Percentiles rank a stretch among this genome's conserved stretches.
phyloP scores from a whole-genome alignment of 2,329 filamentous ascomycete genomes.

The Pseudonectria buxi region DNA sequence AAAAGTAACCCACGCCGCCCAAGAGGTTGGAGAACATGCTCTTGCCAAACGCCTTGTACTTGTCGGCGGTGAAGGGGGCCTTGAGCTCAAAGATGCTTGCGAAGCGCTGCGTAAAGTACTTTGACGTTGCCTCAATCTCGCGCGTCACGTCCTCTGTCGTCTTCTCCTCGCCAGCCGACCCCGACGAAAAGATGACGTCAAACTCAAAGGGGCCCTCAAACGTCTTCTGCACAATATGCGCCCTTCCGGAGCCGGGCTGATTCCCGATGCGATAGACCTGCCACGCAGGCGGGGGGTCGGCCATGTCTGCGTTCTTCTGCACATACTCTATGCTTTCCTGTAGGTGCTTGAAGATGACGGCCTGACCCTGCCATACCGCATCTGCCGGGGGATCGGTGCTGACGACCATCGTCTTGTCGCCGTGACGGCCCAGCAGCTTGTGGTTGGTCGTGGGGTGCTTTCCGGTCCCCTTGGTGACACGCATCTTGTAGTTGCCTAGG shows the following conservation, averaged over 20 bases:
- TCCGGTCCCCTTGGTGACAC: conserved; percentile 64
- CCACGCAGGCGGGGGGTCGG: conserved; percentile 74
- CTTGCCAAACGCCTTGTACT: conserved; percentile 74
- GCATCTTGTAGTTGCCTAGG: conserved; percentile 74
- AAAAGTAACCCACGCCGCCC: conserved; percentile 92
- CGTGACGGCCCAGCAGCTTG: conserved; percentile 60
- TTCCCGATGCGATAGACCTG: conserved; percentile 77
- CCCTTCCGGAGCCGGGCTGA: conserved; percentile 63
- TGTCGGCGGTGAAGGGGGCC: conserved; percentile 64
- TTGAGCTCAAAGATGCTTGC: conserved; percentile 58
- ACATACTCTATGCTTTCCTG: conserved; percentile 44
- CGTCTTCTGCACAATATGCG: conserved; percentile 84
- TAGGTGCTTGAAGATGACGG: conserved; percentile 48
- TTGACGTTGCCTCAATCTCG: conserved; percentile 59
- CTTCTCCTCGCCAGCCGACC: conserved; percentile 52
- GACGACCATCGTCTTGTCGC: conserved; percentile 69
- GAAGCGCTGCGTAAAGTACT: conserved; percentile 70
- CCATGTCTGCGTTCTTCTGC: conserved; percentile 41
- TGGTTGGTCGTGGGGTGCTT: conserved; percentile 59
- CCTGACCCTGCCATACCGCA: conserved; percentile 78
- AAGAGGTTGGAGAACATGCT: conserved; percentile 92
- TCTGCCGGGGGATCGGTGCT: conserved; percentile 62
- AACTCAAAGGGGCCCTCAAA: conserved; percentile 91
- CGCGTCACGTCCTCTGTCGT: conserved; percentile 59
- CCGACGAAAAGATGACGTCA: conserved; percentile 83